These are phyloP conservation scores for Leptomonas seymouri DNA, from an alignment of 208 protist species.

Conservation along the genomic window DNA sequence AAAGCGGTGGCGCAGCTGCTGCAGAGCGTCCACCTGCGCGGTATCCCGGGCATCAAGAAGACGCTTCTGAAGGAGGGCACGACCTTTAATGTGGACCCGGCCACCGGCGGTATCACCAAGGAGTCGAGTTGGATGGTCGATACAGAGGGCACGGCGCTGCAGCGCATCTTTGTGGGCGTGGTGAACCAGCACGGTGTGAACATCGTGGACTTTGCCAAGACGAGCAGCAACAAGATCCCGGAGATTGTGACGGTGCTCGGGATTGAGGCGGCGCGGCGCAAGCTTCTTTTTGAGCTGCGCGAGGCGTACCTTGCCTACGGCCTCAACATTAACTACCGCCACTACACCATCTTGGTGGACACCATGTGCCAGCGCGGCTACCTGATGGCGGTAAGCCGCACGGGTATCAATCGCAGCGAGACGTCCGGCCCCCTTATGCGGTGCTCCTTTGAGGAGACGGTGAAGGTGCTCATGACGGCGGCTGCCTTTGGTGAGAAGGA, in stretches of 20 bases:
- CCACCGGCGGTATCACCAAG: constrained; percentile 56
- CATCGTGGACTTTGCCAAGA: constrained; percentile 94
- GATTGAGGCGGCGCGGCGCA: constrained; percentile 84
- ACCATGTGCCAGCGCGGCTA: constrained; percentile 98
- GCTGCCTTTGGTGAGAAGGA: constrained; percentile 97
- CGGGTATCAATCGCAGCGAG: constrained; percentile 96
- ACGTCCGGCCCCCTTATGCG: constrained; percentile 97
- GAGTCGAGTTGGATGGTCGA: constrained; percentile 91
- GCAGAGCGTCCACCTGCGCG: constrained; percentile 84
- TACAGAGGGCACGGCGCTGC: constrained; percentile 97
- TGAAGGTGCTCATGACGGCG: constrained; percentile 99
- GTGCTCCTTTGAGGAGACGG: constrained; percentile 99
- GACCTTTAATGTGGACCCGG: constrained; percentile 53
- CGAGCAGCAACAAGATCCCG: constrained; percentile 98
- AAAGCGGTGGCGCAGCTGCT: constrained; percentile 70
- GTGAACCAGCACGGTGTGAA: constrained; percentile 95
- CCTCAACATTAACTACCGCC: constrained; percentile 99
- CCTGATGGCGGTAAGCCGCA: constrained; percentile 97
- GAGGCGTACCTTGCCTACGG: constrained; percentile 95
- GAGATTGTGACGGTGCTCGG: constrained; percentile 97
- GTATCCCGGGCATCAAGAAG: constrained; percentile 97
- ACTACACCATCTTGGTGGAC: constrained; percentile 98
- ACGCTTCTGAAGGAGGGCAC: constrained; percentile 74
- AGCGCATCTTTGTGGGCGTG: constrained; percentile 94
- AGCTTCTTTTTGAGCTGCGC: constrained; percentile 89